Conservation (phyloP, 805 yeast species). For the Priceomyces castillae region DNA sequence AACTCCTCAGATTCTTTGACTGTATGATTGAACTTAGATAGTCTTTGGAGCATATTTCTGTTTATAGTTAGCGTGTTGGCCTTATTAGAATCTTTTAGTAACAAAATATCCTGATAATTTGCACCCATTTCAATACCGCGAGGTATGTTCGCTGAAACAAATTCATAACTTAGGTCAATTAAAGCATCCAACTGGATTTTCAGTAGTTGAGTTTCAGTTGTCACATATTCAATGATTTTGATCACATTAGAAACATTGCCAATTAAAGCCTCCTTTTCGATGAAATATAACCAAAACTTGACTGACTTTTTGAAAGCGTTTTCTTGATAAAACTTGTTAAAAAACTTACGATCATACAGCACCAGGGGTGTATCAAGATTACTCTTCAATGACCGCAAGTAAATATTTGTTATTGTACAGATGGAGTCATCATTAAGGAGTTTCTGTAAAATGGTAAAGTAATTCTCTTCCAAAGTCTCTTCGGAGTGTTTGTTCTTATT, state of each 20-base stretch:
- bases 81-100: constrained; percentile 18
- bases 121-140: constrained; percentile 4
- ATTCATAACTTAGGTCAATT: constrained; percentile 17
- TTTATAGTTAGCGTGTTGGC: constrained; percentile 29
- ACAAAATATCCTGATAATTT: constrained; percentile 12
- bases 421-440: constrained; percentile 42
- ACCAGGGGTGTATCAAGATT: constrained; percentile 13
- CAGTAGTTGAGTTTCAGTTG: constrained; percentile 47
- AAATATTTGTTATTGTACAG: constrained; percentile 32
- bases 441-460: constrained; percentile 21
- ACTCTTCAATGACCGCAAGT: constrained; percentile 30
- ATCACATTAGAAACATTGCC: constrained; percentile 46
- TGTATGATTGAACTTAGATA: constrained; percentile 19
- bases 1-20: constrained; percentile 14
- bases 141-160: constrained; percentile 15
- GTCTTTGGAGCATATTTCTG: constrained; percentile 19
- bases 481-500: constrained; percentile 1
- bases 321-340: constrained; percentile 25
- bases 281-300: constrained; percentile 56
- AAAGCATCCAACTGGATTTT: constrained; percentile 42
- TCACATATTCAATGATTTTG: constrained; percentile 45
- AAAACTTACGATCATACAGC: constrained; percentile 21
- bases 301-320: constrained; percentile 37
- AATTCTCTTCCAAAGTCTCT: constrained; percentile 11
- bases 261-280: constrained; percentile 48